Conservation (phyloP, 306 rosid genomes). For the Lathyrus aphaca region DNA sequence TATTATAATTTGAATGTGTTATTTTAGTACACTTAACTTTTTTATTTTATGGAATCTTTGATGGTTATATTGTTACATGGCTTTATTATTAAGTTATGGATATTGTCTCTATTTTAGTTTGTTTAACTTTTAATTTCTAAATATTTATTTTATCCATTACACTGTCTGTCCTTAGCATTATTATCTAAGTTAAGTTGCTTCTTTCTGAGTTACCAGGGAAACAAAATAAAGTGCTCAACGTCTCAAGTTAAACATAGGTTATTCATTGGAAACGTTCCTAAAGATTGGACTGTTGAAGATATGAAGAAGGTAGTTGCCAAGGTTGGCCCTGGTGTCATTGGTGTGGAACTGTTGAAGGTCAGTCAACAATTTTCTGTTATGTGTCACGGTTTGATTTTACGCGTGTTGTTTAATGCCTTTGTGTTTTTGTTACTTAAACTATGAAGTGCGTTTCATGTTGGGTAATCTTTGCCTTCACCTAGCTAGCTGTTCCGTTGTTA, state of each 20-base stretch:
- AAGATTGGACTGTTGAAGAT: slow-evolving; percentile 60
- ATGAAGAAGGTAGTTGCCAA: slow-evolving; percentile 56
- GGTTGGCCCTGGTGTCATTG: slow-evolving; percentile 68
- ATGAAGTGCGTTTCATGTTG: slow-evolving; percentile 15
- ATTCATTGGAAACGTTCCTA: slow-evolving; percentile 78
- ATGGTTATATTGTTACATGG: too few species aligned
- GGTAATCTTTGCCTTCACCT: slow-evolving; percentile 29
- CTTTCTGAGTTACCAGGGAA: slow-evolving; percentile 54
- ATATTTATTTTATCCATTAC: neutral
- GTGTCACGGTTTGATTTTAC: slow-evolving; percentile 10
- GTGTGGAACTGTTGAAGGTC: slow-evolving; percentile 70
- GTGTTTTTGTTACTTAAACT: slow-evolving; percentile 25
- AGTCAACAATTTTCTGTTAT: slow-evolving; percentile 8
- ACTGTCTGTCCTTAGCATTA: slow-evolving; percentile 12
- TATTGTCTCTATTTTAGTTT: too few species aligned
- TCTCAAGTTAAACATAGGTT: slow-evolving; percentile 66
- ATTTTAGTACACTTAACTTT: too few species aligned
- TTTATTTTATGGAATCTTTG: too few species aligned
- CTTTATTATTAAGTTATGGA: too few species aligned
- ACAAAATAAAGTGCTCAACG: slow-evolving; percentile 60
- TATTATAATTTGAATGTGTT: slow-evolving; percentile 19
- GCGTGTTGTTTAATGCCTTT: neutral
- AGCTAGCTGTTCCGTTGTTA: slow-evolving; percentile 33
- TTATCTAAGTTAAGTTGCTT: slow-evolving; percentile 14
- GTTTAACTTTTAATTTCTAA: too few species aligned